Evolutionary conservation across 768 basidiomycete species (phyloP).

Genomic region (Candolleomyces aberdarensis): DNA sequence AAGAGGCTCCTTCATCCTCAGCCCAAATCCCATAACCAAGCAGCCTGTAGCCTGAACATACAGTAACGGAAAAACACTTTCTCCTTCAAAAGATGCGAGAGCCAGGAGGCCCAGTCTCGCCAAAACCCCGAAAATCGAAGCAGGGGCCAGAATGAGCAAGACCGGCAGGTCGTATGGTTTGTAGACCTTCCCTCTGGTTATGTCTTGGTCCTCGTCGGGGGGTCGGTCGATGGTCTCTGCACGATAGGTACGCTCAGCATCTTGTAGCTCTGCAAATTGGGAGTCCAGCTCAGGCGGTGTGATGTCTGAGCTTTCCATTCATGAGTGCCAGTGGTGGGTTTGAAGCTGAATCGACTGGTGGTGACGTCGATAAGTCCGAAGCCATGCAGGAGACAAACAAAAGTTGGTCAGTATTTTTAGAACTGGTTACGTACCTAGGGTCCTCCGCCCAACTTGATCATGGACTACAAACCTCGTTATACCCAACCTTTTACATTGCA

Average conservation of each 20-base stretch:
- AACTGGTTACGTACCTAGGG: background rate
- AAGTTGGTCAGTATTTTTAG: background rate
- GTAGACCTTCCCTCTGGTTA: constrained; percentile 30
- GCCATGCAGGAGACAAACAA: too few relatives aligned
- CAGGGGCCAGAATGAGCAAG: constrained; percentile 70
- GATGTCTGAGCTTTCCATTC: background rate
- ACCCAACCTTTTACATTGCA: constrained; percentile 71
- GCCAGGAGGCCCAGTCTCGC: constrained; percentile 77
- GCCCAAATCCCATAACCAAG: constrained; percentile 82
- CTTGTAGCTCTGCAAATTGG: background rate
- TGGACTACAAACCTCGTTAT: constrained; percentile 69
- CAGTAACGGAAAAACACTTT: constrained; percentile 75
- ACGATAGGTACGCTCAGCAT: constrained; percentile 16
- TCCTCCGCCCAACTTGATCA: constrained; percentile 20
- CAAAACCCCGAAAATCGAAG: constrained; percentile 83
- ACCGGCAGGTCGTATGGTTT: constrained; percentile 61
- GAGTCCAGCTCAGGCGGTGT: background rate
- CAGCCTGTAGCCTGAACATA: constrained; percentile 90
- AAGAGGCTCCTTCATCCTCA: constrained; percentile 70
- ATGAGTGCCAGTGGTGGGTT: background rate
- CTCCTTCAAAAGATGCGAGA: constrained; percentile 69
- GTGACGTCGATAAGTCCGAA: background rate
- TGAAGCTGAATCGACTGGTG: background rate
- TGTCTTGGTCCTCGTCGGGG: constrained; percentile 24
- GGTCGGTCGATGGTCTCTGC: constrained; percentile 36